Evolutionary conservation across 257 asterid species (phyloP), one percentile per base, ranked within the genome.

Genomic region (Knoxia roxburghii): DNA sequence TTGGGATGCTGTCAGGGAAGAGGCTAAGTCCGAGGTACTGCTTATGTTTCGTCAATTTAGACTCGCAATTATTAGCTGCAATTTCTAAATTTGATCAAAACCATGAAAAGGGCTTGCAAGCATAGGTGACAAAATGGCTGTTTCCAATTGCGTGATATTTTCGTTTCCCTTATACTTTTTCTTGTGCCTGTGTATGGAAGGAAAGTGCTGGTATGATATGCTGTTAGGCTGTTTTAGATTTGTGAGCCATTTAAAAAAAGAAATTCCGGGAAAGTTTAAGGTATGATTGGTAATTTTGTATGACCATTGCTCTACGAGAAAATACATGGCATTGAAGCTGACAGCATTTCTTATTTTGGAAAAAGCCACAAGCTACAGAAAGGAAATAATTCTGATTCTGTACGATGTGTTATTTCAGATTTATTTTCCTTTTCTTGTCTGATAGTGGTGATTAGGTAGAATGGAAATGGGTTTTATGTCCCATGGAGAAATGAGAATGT

Each of bases 11-110:
- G 73, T 77, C 32, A 57, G 67, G 52, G 74, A 69, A 33, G 82
- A 77, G 61, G 85, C 85, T 2, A 81, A 75, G 69, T 23, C 59
- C 53, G 83, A 81, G 85, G 85, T 81, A 58, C 61, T 46, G 17
- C 48, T 3, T 37, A 20, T 4, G n/a, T 20, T 7, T 59, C 8
- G 30, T 32, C 14, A 58, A 20, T 32, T 53, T 58, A 2, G 46
- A 4, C 46, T 41, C 46, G 7, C 20, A 2, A 35, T 60, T 35
- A 8, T 37, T 37, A 4, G 64, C 21, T 64, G 21, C 41, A 41
- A 7, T 17, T 64, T 10, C 57, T 7, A 17, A 41, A 54, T 18
- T 40, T 68, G 61, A 24, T 41, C 15, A 21, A 9, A 41, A 21
- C 24, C 40, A 2, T 65, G 35, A 50, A 65, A 50, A 65, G 7